Evolutionary conservation across 164 flowering plant genomes (phyloP).

Genomic region (Chimonanthus salicifolius): DNA sequence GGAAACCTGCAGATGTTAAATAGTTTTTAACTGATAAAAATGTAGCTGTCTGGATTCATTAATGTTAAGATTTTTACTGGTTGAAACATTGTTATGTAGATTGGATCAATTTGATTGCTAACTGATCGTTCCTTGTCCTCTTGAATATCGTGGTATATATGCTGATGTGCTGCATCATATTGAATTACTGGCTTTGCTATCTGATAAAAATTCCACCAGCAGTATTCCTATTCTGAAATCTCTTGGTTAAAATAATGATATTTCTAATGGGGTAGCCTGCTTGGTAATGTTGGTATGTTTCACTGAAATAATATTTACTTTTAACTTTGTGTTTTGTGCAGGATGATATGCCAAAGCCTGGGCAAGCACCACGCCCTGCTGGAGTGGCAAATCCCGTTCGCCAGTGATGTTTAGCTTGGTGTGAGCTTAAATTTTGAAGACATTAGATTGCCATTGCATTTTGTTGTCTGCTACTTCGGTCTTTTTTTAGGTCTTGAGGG

Average conservation of each 20-base stretch:
- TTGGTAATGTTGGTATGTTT: neutral
- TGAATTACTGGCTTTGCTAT: neutral
- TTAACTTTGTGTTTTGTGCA: conserved; percentile 6
- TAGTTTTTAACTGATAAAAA: too few relatives aligned
- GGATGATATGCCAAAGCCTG: conserved; percentile 26
- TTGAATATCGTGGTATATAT: too few relatives aligned
- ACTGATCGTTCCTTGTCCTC: too few relatives aligned
- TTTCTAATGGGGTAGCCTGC: neutral
- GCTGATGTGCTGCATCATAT: neutral
- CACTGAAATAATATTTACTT: neutral
- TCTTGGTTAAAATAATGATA: neutral
- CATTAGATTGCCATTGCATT: neutral
- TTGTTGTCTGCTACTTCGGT: too few relatives aligned
- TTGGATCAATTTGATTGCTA: too few relatives aligned
- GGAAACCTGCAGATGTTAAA: too few relatives aligned
- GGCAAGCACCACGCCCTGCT: conserved; percentile 32
- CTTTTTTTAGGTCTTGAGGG: too few relatives aligned
- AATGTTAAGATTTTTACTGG: too few relatives aligned
- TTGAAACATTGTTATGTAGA: too few relatives aligned
- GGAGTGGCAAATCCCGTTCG: conserved; percentile 21
- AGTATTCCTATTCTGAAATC: neutral
- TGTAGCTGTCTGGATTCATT: too few relatives aligned
- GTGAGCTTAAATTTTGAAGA: neutral
- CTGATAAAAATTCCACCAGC: too few relatives aligned
- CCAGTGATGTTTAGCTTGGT: conserved; percentile 1